Percentiles rank a stretch among this genome's conserved stretches.
Conservation (phyloP, 2,329 filamentous ascomycete species). For the Lachnellula cervina region DNA sequence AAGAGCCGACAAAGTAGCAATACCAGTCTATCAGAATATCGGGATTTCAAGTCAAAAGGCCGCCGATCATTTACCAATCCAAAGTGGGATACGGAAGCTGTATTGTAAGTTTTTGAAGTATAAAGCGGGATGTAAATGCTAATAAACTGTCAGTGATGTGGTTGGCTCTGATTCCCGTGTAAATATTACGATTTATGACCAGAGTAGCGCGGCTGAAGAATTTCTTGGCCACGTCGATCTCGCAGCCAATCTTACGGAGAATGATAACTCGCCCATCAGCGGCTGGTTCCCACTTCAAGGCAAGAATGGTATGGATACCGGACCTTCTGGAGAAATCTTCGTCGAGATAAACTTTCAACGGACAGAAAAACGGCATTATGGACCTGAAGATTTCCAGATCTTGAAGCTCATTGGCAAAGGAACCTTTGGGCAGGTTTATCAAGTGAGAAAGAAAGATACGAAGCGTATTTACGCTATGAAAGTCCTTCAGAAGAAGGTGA, state of each 20-base stretch:
- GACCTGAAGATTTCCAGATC: constrained; percentile 93
- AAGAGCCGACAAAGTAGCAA: constrained; percentile 94
- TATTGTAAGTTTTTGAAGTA: constrained; percentile 67
- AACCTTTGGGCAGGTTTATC: constrained; percentile 97
- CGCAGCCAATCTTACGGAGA: constrained; percentile 59
- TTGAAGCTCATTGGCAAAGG: constrained; percentile 96
- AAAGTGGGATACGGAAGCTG: constrained; percentile 91
- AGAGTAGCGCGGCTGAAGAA: constrained; percentile 70
- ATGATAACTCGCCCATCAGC: constrained; percentile 66
- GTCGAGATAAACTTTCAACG: constrained; percentile 82
- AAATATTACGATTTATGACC: constrained; percentile 91
- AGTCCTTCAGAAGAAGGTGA: constrained; percentile 98
- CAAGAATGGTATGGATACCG: constrained; percentile 71
- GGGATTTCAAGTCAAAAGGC: constrained; percentile 53
- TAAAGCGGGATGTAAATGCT: constrained; percentile 7
- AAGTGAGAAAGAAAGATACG: constrained; percentile 96
- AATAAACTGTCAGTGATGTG: constrained; percentile 65
- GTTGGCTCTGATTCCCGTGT: constrained; percentile 86
- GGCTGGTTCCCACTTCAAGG: constrained; percentile 83
- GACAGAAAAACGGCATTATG: constrained; percentile 84
- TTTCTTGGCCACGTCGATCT: constrained; percentile 90
- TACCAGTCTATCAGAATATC: constrained; percentile 69
- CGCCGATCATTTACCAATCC: constrained; percentile 68
- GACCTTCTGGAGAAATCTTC: constrained; percentile 77
- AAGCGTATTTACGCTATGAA: constrained; percentile 98